Evolutionary conservation across 805 yeast genomes (phyloP).

Genomic region (Ogataea sp.): DNA sequence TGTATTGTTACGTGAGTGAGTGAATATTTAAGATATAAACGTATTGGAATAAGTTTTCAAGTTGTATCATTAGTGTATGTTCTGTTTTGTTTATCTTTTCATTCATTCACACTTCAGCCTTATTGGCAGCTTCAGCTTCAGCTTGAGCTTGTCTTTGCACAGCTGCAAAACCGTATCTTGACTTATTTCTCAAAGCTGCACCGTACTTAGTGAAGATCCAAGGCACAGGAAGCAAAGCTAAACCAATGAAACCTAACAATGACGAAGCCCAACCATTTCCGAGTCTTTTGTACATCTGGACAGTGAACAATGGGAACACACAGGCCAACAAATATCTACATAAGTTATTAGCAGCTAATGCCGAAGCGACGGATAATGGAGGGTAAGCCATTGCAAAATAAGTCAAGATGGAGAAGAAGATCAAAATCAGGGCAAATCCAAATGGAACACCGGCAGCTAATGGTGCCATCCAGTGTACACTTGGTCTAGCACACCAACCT

Average conservation of each 20-base stretch:
- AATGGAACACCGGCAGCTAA: constrained; percentile 70
- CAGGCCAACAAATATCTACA: constrained; percentile 68
- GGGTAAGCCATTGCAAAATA: constrained; percentile 70
- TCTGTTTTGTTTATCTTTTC: too few species aligned
- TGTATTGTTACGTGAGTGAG: too few species aligned
- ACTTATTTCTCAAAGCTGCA: constrained; percentile 41
- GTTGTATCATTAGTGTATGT: too few species aligned
- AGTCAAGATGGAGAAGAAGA: constrained; percentile 61
- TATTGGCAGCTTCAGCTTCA: not conserved
- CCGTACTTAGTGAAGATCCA: constrained; percentile 61
- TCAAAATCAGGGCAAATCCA: constrained; percentile 65
- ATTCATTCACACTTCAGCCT: not conserved
- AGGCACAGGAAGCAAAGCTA: constrained; percentile 69
- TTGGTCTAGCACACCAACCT: constrained; percentile 61
- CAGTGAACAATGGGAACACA: constrained; percentile 77
- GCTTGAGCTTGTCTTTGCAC: constrained; percentile 12
- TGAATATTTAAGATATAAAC: too few species aligned
- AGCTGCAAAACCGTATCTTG: constrained; percentile 56
- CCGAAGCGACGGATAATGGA: constrained; percentile 74
- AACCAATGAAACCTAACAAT: constrained; percentile 53
- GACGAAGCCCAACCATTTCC: constrained; percentile 78
- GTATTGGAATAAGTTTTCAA: too few species aligned
- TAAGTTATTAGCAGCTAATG: constrained; percentile 81
- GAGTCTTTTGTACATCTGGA: constrained; percentile 71
- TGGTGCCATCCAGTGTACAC: constrained; percentile 73